Conservation (phyloP, 179 eudicot species). For the Corrigiola litoralis region DNA sequence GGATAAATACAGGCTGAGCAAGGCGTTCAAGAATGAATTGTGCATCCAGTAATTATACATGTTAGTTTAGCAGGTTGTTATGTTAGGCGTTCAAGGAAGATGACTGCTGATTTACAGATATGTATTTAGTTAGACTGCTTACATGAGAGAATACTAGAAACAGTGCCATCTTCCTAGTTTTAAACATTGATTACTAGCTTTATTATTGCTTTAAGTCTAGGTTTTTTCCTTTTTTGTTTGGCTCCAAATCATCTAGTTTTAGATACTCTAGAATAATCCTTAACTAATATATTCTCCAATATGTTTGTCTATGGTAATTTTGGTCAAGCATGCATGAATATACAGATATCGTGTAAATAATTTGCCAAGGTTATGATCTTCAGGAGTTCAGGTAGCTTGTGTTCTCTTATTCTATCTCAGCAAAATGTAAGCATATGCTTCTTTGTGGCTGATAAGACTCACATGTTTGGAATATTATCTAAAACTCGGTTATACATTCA, state of each 20-base stretch:
- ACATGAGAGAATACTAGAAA: neutral
- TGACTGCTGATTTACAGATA: neutral
- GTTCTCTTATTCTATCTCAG: slow-evolving; percentile 83
- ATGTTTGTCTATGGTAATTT: neutral
- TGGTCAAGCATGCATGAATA: neutral
- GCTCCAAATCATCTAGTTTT: neutral
- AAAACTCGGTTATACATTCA: slow-evolving; percentile 29
- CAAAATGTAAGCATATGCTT: slow-evolving; percentile 40
- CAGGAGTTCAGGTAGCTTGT: slow-evolving; percentile 72
- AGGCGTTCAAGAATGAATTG: neutral
- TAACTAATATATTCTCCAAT: too few relatives aligned
- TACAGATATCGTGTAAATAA: neutral
- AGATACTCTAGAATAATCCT: too few relatives aligned
- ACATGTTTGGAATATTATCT: neutral
- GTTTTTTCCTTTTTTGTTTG: too few relatives aligned
- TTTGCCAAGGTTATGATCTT: neutral
- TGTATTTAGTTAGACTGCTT: neutral
- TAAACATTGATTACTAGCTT: neutral
- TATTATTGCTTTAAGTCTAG: neutral
- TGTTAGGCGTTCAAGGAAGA: neutral
- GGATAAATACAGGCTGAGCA: too few relatives aligned
- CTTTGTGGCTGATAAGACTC: neutral
- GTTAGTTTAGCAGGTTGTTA: neutral
- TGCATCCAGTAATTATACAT: neutral
- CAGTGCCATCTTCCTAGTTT: neutral